Evolutionary conservation across 176 grass and related monocot genomes (phyloP).

Genomic region (Tillandsia leiboldiana): DNA sequence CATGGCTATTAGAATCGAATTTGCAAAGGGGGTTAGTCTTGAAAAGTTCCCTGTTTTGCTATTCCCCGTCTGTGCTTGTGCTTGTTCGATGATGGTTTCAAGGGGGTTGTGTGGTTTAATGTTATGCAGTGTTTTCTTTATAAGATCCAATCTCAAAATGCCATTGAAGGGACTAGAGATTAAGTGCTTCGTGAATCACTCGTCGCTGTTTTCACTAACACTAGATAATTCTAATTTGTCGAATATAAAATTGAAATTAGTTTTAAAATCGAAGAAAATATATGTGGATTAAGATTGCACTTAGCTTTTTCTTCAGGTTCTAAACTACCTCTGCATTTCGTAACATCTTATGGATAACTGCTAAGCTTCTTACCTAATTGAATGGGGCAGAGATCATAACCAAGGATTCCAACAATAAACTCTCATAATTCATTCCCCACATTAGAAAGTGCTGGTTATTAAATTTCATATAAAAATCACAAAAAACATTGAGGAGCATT

Average conservation of each 20-base stretch:
- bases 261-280: too few species aligned
- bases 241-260: too few species aligned
- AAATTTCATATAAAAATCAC: neutral
- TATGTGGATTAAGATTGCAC: too few species aligned
- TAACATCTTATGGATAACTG: neutral
- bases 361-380: too few species aligned
- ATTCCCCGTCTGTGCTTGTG: conserved; percentile 8
- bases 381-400: too few species aligned
- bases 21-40: conserved; percentile 99
- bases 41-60: conserved; percentile 23
- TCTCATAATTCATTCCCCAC: neutral
- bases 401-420: too few species aligned
- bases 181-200: too few species aligned
- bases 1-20: conserved; percentile 75
- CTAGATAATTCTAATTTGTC: too few species aligned
- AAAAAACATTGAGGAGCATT: neutral
- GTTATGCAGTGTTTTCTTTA: conserved; percentile 18
- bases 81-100: conserved; percentile 5
- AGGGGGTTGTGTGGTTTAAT: conserved; percentile 4
- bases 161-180: too few species aligned
- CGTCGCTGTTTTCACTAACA: too few species aligned
- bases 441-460: neutral
- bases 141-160: neutral
- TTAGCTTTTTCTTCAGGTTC: too few species aligned
- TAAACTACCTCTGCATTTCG: neutral